These are phyloP conservation scores for Lyophyllum atratum DNA, from an alignment of 768 basidiomycete species.

Conservation along the genomic window DNA sequence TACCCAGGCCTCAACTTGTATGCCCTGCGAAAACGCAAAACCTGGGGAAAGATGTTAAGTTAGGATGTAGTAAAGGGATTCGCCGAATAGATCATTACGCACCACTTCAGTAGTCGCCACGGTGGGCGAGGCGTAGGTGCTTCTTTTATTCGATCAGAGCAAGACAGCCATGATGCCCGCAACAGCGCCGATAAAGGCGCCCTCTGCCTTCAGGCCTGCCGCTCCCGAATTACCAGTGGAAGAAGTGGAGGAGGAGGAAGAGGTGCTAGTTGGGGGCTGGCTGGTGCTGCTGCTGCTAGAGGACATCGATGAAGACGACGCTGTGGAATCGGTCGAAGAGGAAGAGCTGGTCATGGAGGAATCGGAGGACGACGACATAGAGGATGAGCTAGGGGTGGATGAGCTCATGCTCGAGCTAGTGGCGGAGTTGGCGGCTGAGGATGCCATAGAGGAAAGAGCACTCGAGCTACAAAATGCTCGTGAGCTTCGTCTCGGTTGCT, in stretches of 20 bases:
- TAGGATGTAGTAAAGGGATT: too few relatives aligned
- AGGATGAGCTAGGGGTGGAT: background rate
- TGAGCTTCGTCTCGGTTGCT: background rate
- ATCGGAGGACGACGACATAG: background rate
- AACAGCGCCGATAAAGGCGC: slow-evolving; percentile 12
- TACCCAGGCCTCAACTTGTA: too few relatives aligned
- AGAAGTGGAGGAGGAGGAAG: background rate
- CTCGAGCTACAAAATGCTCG: background rate
- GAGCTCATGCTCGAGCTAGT: background rate
- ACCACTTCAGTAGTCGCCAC: too few relatives aligned
- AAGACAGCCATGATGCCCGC: slow-evolving; percentile 18
- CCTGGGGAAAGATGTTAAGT: too few relatives aligned
- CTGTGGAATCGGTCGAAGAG: background rate
- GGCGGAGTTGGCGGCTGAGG: background rate
- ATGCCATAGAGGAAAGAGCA: background rate
- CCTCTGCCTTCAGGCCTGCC: slow-evolving; percentile 11
- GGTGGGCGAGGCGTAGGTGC: too few relatives aligned
- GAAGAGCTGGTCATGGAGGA: background rate
- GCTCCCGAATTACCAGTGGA: slow-evolving; percentile 8
- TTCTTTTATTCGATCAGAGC: background rate
- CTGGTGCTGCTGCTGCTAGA: background rate
- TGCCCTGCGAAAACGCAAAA: too few relatives aligned
- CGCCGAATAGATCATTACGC: too few relatives aligned
- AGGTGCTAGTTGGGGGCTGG: background rate
- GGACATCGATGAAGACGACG: background rate